phyloP scores from a whole-genome alignment of 805 yeast species.

The Hagleromyces aurorensis region DNA sequence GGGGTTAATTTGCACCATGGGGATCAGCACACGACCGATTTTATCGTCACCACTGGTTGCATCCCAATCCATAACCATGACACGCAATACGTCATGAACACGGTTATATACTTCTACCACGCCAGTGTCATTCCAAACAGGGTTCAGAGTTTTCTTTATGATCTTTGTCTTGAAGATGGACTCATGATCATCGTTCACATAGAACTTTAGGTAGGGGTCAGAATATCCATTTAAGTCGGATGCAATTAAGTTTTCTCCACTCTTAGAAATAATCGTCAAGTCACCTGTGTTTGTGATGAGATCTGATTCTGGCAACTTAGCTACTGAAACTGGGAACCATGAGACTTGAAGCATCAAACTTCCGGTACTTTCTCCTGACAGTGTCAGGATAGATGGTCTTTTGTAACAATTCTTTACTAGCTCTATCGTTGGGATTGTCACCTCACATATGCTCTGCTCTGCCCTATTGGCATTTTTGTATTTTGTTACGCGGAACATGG shows the following conservation, averaged over 20 bases:
- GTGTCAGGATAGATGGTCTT: conserved; percentile 47
- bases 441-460: conserved; percentile 52
- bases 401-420: conserved; percentile 59
- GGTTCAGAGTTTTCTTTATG: conserved; percentile 78
- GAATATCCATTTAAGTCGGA: conserved; percentile 92
- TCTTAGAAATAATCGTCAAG: conserved; percentile 49
- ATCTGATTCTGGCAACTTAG: conserved; percentile 64
- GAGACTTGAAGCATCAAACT: conserved; percentile 54
- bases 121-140: conserved; percentile 77
- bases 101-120: conserved; percentile 51
- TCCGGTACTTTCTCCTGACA: conserved; percentile 46
- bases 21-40: conserved; percentile 57
- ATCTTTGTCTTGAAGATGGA: conserved; percentile 66
- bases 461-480: conserved; percentile 46
- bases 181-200: conserved; percentile 53
- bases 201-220: conserved; percentile 78
- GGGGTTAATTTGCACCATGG: conserved; percentile 55
- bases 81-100: conserved; percentile 47
- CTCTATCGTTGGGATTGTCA: conserved; percentile 56
- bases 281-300: conserved; percentile 68
- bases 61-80: conserved; percentile 84
- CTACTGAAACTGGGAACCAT: conserved; percentile 68
- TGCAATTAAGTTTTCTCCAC: conserved; percentile 63
- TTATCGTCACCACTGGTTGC: conserved; percentile 81
- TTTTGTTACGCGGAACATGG: conserved; percentile 53